Evolutionary conservation across 2,329 filamentous ascomycete species (phyloP).

Genomic region (Ceratocystis albifundus): DNA sequence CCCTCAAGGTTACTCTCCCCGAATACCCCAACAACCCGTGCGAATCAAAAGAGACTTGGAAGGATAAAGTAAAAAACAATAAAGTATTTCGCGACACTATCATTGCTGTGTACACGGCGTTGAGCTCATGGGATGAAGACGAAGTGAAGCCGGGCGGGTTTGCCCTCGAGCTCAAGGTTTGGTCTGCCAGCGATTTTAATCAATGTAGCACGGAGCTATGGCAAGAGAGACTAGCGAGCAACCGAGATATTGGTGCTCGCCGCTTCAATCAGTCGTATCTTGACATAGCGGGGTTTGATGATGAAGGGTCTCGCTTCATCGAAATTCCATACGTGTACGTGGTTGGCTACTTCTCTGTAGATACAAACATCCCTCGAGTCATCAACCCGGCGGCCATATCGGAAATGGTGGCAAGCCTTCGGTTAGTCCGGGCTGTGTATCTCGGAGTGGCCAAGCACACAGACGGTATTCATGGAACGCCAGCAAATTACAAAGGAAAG

Average conservation of each 20-base stretch:
- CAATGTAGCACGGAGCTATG: constrained; percentile 24
- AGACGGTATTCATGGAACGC: background rate
- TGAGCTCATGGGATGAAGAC: constrained; percentile 24
- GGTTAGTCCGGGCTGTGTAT: constrained; percentile 21
- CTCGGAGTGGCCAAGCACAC: constrained; percentile 24
- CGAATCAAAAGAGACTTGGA: constrained; percentile 23
- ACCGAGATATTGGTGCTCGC: constrained; percentile 25
- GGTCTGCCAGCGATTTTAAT: constrained; percentile 25
- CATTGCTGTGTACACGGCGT: constrained; percentile 17
- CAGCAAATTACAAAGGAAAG: constrained; percentile 12
- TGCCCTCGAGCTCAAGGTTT: constrained; percentile 23
- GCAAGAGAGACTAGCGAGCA: constrained; percentile 25
- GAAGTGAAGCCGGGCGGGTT: constrained; percentile 24
- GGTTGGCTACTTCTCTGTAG: constrained; percentile 24
- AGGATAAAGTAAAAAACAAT: constrained; percentile 23
- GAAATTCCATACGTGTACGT: constrained; percentile 42
- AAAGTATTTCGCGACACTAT: constrained; percentile 19
- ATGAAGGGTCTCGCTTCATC: constrained; percentile 44
- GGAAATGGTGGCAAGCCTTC: constrained; percentile 25
- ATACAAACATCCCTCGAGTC: constrained; percentile 23
- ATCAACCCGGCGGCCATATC: constrained; percentile 25
- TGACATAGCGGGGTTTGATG: constrained; percentile 51
- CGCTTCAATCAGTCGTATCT: constrained; percentile 42
- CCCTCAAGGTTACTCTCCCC: constrained; percentile 20
- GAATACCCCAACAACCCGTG: constrained; percentile 19